These are phyloP conservation scores for Nicotiana otophora DNA, from an alignment of 257 asterid genomes.

Conservation along the genomic window DNA sequence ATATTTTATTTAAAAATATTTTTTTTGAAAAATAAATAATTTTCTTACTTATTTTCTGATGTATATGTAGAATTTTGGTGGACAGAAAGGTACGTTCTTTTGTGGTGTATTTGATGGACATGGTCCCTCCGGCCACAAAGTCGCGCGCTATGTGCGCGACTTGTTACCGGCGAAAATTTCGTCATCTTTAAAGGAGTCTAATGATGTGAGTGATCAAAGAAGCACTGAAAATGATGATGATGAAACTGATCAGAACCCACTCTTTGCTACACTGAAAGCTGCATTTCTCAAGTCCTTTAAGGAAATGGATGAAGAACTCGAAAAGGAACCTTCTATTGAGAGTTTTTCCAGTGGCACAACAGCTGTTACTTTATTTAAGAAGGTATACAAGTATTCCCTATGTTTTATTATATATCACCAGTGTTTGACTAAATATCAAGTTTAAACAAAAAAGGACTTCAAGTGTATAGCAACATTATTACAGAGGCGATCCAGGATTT, in stretches of 20 bases:
- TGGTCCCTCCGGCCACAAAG: slow-evolving; percentile 87
- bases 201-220: slow-evolving; percentile 1
- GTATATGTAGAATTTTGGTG: slow-evolving; percentile 48
- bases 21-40: too few relatives aligned
- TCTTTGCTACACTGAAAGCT: slow-evolving; percentile 54
- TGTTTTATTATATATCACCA: too few relatives aligned
- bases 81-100: slow-evolving; percentile 59
- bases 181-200: slow-evolving; percentile 17
- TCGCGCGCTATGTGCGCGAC: slow-evolving; percentile 62
- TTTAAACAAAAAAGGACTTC: too few relatives aligned
- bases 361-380: slow-evolving; percentile 59
- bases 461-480: too few relatives aligned
- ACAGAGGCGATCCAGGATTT: too few relatives aligned
- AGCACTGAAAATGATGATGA: neutral
- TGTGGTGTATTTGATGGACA: slow-evolving; percentile 91
- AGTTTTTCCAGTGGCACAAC: slow-evolving; percentile 86
- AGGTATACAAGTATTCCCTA: slow-evolving; percentile 29
- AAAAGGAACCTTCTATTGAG: slow-evolving; percentile 42
- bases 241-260: slow-evolving; percentile 20
- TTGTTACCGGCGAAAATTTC: slow-evolving; percentile 66
- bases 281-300: slow-evolving; percentile 42
- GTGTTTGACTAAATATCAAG: too few relatives aligned
- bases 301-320: slow-evolving; percentile 67
- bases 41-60: too few relatives aligned
- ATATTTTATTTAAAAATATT: too few relatives aligned